Evolutionary conservation across 352 stramenopile genomes (phyloP), one percentile per base, ranked within the genome.

Genomic region (Thraustotheca clavata): DNA sequence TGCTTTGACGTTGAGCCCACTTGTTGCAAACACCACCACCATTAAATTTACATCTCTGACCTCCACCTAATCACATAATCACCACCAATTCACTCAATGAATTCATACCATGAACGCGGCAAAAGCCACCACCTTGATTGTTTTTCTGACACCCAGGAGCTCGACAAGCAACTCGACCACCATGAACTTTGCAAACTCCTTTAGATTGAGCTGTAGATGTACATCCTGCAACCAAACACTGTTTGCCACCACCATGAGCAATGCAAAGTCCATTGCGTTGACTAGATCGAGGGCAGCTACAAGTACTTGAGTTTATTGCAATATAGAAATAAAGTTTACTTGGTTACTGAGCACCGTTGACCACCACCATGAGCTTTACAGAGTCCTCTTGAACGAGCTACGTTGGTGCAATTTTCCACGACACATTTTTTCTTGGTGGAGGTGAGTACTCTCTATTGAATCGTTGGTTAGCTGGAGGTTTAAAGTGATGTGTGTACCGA

Each of bases 361-460:
- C 86, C 86, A 22, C 86, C 86, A 27, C 86, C 86, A 48, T 94
- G 86, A 7, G 77, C 69, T 3, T 85, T 94, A 67, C 86, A 95
- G 35, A 86, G 85, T 0, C 86, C 86, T n/a, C 35, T 43, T 27
- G 26, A 65, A 8, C 46, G 35, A 24, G 35, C 35, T 7, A 54
- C 47, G 38, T 90, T 92, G 70, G 84, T 88, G 70, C 80, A 92
- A 3, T 77, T 77, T 32, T 86, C 77, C 3, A 89, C 60, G 62
- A 87, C 89, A 72, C 83, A 92, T 81, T n/a, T 83, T 83, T 49
- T 94, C n/a, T 52, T 52, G 43, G 34, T n/a, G n/a, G n/a, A n/a
- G n/a, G n/a, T n/a, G n/a, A n/a, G n/a, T n/a, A n/a, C n/a, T n/a
- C n/a, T n/a, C n/a, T n/a, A n/a, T n/a, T n/a, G n/a, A n/a, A n/a